Conservation (phyloP, 805 yeast species). For the Candida ovalis region DNA sequence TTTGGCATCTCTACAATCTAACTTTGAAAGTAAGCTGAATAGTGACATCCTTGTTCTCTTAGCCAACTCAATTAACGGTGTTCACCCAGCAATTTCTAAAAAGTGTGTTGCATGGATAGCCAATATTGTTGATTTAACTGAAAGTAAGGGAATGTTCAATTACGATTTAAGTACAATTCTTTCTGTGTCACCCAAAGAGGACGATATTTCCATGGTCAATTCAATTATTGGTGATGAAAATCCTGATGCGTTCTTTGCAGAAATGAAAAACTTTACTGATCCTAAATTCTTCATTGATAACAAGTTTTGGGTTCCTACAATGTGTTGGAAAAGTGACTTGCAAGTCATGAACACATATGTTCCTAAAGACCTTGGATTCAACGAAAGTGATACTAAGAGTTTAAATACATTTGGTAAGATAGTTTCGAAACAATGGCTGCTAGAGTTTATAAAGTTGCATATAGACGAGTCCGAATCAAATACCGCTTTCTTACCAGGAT, state of each 20-base stretch:
- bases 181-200: conserved; percentile 27
- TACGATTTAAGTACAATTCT: conserved; percentile 43
- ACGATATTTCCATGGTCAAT: conserved; percentile 13
- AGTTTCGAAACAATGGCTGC: conserved; percentile 59
- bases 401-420: conserved; percentile 40
- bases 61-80: conserved; percentile 45
- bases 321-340: conserved; percentile 66
- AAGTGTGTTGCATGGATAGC: conserved; percentile 58
- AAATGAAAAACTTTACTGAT: conserved; percentile 42
- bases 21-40: conserved; percentile 44
- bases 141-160: conserved; percentile 20
- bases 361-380: conserved; percentile 29
- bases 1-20: conserved; percentile 49
- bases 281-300: conserved; percentile 59
- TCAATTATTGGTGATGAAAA: conserved; percentile 16
- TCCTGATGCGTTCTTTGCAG: conserved; percentile 41
- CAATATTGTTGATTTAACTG: conserved; percentile 36
- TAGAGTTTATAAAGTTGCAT: conserved; percentile 44
- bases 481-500: conserved; percentile 61
- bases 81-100: conserved; percentile 66
- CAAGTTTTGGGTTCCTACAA: conserved; percentile 58
- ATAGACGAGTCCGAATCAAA: conserved; percentile 66
- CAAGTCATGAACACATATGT: conserved; percentile 39
- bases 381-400: conserved; percentile 38
- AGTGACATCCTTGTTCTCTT: conserved; percentile 40